Evolutionary conservation across 2,329 filamentous ascomycete genomes (phyloP), one percentile per base, ranked within the genome.

Genomic region (Beauveria australis): DNA sequence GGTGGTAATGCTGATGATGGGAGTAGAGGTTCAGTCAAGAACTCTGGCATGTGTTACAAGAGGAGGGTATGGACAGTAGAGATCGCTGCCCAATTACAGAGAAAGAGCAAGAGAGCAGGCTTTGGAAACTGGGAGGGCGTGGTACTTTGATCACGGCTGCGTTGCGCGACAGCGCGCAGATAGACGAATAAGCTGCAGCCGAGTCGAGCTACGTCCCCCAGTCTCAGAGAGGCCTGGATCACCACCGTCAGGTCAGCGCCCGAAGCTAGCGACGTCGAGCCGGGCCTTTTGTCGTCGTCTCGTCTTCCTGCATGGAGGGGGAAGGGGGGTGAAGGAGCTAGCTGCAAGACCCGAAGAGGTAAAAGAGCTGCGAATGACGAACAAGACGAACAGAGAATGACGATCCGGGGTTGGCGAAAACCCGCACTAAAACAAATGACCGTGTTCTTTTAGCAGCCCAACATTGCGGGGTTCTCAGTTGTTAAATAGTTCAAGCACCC

Each of bases 21-120:
- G 22, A 18, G n/a, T 22, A 60, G 47, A 60, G 49, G 47, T 43
- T 51, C 55, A 58, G 37, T 41, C 46, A 58, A 58, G 33, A 58
- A 58, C 46, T 58, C 55, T 48, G 26, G 22, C 3, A 40, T 19
- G 14, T 18, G 18, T 9, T 37, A 51, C 24, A 30, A 19, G 7
- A 49, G 18, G 1, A 30, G 47, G 24, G 30, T 10, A 44, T 43
- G 55, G 18, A 41, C 18, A 47, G 12, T n/a, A 43, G 26, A 0
- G 9, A 37, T 24, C 30, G 40, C 52, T 37, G 6, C n/a, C 18
- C 33, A 43, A 7, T 28, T 24, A 43, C 33, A 44, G 24, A 33
- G 8, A 30, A 57, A n/a, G 9, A 5, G 22, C 1, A 18, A 43
- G 19, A 19, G 22, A 22, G 16, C 9, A 18, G 24, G 30, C 18